Base-by-base conservation (phyloP, 495 filamentous ascomycete genomes). In the Pyrenopolyporus hunteri region DNA sequence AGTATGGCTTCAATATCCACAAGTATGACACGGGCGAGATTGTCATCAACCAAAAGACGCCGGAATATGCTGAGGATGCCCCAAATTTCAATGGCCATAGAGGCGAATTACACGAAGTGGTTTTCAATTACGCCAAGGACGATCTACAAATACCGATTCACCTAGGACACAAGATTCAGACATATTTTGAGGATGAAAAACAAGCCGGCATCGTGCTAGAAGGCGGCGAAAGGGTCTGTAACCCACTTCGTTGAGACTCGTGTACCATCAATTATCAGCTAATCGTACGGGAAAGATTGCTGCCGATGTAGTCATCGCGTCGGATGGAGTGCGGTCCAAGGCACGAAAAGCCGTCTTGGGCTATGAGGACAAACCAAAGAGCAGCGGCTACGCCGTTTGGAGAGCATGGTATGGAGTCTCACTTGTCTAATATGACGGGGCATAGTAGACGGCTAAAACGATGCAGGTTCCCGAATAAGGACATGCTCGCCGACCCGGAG, bases 11-110 rank as follows among this genome's bases (percentile, higher is more conserved):
- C 68, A 80, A 83, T 26, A 84, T 85, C 56, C 82, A 83, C 66
- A 86, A 86, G 57, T 85, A 80, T 64, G 78, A 80, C 57, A 85
- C 82, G 0, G 85, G 84, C 26, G 84, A 86, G 68, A 74, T 87
- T 6, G 76, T 86, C 28, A 77, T 82, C 57, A 82, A 84, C 57
- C 83, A 86, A 50, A 73, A 60, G 31, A 69, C 75, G 1, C 78
- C 78, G 7, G 59, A 73, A 2, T 72, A 73, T 16, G 60, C 80
- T 32, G 71, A 72, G 2, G 78, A 80, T n/a, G 77, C 80, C 9
- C 83, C 84, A 0, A 78, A 81, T 2, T 82, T 86, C 60, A 86
- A 86, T 57, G 84, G 84, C 0, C 84, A 86, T 57, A 72, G 83
- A 28, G 83, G 83, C 14, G 83, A 85, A 63, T 65, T 87, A 57